A percentile compares a stretch with the other conserved stretches of the same genome.
Conservation (phyloP, 2,329 filamentous ascomycete species). For the Keithomyces neogunnii region DNA sequence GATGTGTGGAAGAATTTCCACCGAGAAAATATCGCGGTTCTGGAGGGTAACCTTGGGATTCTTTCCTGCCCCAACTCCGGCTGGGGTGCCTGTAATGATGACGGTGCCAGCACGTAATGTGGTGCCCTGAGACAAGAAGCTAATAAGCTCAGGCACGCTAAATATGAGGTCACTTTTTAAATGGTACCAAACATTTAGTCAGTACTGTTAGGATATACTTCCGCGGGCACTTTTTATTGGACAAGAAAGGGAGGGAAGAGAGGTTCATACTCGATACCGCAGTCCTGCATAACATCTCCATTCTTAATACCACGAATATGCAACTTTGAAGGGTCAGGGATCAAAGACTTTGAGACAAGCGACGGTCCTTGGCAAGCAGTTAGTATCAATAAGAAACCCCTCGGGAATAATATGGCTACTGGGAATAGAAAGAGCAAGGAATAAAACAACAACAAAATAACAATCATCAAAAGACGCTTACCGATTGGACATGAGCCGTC, state of each 20-base stretch:
- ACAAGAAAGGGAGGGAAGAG: too few species aligned
- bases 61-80: conserved; percentile 30
- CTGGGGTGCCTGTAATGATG: conserved; percentile 35
- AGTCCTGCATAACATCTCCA: neutral
- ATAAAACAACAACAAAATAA: neutral
- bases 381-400: too few species aligned
- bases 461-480: conserved; percentile 1
- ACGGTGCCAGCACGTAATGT: conserved; percentile 31
- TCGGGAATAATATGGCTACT: too few species aligned
- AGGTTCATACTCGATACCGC: neutral
- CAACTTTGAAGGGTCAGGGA: neutral
- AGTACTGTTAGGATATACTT: neutral
- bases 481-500: conserved; percentile 43
- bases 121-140: conserved; percentile 34
- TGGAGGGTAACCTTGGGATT: conserved; percentile 28
- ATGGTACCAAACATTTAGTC: neutral
- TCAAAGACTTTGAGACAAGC: neutral
- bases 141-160: conserved; percentile 34
- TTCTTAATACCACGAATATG: neutral
- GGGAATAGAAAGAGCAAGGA: too few species aligned
- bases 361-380: neutral
- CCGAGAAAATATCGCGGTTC: conserved; percentile 32
- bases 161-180: conserved; percentile 43
- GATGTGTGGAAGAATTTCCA: conserved; percentile 34
- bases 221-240: too few species aligned